A percentile compares a stretch with the other conserved stretches of the same genome.
phyloP scores from a whole-genome alignment of 192 early-diverging fungal species.

The Jimgerdemannia flammicorona region DNA sequence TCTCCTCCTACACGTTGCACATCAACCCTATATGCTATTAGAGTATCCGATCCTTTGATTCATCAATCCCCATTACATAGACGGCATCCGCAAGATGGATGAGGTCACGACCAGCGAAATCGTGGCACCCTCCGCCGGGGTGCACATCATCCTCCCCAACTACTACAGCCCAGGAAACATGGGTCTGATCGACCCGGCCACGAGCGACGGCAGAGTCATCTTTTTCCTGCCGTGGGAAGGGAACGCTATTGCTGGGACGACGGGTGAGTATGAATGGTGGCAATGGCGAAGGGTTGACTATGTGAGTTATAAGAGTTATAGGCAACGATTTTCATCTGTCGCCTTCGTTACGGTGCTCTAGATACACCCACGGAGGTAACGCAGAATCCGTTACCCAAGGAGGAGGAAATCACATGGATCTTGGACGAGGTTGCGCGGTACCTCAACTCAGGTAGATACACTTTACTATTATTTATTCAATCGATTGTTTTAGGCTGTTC shows the following conservation, averaged over 20 bases:
- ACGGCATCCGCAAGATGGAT: conserved; percentile 91
- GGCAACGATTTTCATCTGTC: neutral
- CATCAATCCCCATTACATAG: conserved; percentile 26
- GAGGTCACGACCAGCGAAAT: conserved; percentile 71
- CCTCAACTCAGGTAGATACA: conserved; percentile 58
- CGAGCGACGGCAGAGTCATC: conserved; percentile 93
- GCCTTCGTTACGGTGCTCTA: neutral
- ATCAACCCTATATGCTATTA: too few species aligned
- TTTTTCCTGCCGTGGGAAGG: conserved; percentile 99
- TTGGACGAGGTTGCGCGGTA: conserved; percentile 88
- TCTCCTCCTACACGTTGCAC: too few species aligned
- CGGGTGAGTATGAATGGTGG: conserved; percentile 29
- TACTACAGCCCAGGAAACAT: conserved; percentile 93
- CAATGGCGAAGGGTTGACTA: neutral
- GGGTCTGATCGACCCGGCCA: conserved; percentile 93
- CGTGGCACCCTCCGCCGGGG: conserved; percentile 90
- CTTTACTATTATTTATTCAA: neutral
- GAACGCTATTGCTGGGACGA: conserved; percentile 93
- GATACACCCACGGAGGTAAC: conserved; percentile 87
- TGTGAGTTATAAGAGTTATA: neutral
- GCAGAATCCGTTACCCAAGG: conserved; percentile 80
- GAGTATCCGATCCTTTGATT: too few species aligned
- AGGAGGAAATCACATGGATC: conserved; percentile 96
- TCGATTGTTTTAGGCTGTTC: neutral
- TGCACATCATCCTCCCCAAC: conserved; percentile 92